Base-by-base conservation (phyloP, 2,329 filamentous ascomycete species). In the Elsinoe fawcettii region DNA sequence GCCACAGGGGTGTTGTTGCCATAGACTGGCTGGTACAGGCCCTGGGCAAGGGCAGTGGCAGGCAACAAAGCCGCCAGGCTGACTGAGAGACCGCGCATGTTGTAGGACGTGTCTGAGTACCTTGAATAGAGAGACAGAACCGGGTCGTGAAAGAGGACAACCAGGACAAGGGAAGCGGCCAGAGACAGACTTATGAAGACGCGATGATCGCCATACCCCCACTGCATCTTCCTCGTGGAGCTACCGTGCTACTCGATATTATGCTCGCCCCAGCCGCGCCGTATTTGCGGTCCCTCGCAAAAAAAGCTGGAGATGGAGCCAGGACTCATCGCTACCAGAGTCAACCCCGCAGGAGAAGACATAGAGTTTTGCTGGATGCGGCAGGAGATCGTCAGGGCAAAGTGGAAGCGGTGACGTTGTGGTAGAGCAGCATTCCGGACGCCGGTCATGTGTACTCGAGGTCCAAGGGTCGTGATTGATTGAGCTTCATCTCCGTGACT, bases 31-130 rank as follows among this genome's bases (percentile, higher is more conserved):
- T 58, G 53, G 11, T 53, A 51, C n/a, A n/a, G n/a, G 25, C 18
- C 39, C 27, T 60, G 46, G 6, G 56, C 60, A 37, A 59, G 36
- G 25, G 58, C 54, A 22, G 59, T 57, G 32, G 62, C 58, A 34
- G 63, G 63, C 37, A 63, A 60, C 8, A 65, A 56, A 18, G 62
- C 60, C 51, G 61, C 62, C 5, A 62, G 23, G 37, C 16, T 25
- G 43, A 37, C 12, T 34, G 41, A 46, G n/a, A 53, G 53, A 55
- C 37, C 53, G 37, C 53, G 53, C 53, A 55, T 43, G 36, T 11
- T 55, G 53, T 25, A 53, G 16, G 34, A 34, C 12, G 18, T 23
- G 25, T 34, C 49, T 34, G 14, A 14, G n/a, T 7, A 9, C 25
- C 32, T 34, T 34, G n/a, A 18, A 18, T 11, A 22, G 20, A 23